Conservation (phyloP, 2,329 filamentous ascomycete genomes). For the Apiospora koreana region DNA sequence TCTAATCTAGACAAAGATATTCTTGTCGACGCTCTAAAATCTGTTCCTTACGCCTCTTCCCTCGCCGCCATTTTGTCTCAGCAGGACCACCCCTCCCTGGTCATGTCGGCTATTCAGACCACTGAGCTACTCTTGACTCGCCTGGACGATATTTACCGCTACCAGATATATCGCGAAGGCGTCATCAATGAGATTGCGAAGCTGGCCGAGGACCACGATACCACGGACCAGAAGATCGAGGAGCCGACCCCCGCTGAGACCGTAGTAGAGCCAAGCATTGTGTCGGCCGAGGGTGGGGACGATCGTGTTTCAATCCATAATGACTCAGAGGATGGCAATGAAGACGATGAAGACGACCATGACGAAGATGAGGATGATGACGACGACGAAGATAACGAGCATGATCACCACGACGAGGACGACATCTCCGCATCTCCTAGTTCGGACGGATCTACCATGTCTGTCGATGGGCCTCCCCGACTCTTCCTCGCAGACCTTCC, state of each 20-base stretch:
- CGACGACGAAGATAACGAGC: conserved; percentile 52
- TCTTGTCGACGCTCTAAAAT: conserved; percentile 79
- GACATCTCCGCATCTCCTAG: conserved; percentile 69
- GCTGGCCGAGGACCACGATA: conserved; percentile 55
- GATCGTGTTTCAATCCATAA: conserved; percentile 43
- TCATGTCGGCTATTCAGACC: conserved; percentile 84
- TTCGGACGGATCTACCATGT: conserved; percentile 68
- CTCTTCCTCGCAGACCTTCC: conserved; percentile 48
- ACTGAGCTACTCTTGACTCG: conserved; percentile 85
- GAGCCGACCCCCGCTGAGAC: conserved; percentile 32
- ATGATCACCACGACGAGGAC: conserved; percentile 48
- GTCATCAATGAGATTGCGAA: conserved; percentile 90
- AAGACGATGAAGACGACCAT: conserved; percentile 52
- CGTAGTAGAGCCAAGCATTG: conserved; percentile 29
- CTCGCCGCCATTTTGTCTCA: conserved; percentile 93
- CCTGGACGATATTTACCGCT: conserved; percentile 84
- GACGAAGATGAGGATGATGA: conserved; percentile 50
- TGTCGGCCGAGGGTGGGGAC: conserved; percentile 35
- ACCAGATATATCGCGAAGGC: conserved; percentile 96
- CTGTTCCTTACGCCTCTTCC: conserved; percentile 94
- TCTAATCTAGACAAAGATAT: conserved; percentile 88
- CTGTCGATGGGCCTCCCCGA: conserved; percentile 56
- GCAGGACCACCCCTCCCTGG: conserved; percentile 85
- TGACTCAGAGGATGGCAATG: conserved; percentile 53
- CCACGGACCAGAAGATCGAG: conserved; percentile 32